A percentile compares a stretch with the other conserved stretches of the same genome.
Evolutionary conservation across 148 eudicot species (phyloP).

Genomic region (Nepenthes gracilis): DNA sequence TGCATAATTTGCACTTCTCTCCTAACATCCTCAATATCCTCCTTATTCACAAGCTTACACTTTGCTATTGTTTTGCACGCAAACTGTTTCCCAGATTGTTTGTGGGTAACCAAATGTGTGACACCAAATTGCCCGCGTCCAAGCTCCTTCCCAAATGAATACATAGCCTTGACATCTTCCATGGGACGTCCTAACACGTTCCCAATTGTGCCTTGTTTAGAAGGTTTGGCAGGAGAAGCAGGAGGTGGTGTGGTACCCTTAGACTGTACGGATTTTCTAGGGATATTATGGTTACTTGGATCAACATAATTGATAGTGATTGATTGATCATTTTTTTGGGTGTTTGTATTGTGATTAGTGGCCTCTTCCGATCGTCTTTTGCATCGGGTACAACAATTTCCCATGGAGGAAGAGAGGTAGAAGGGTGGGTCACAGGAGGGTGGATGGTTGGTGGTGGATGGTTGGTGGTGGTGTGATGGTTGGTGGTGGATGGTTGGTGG

Average conservation of each 20-base stretch:
- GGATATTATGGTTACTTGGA: constrained; percentile 6
- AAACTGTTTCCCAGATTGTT: constrained; percentile 36
- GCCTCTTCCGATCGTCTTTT: constrained; percentile 2
- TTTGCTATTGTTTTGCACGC: constrained; percentile 57
- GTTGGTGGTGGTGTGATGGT: not conserved
- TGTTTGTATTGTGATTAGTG: not conserved
- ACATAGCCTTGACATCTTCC: constrained; percentile 30
- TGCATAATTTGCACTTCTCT: constrained; percentile 92
- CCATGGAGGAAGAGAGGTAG: constrained; percentile 20
- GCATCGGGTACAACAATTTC: constrained; percentile 35
- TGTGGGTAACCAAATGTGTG: constrained; percentile 35
- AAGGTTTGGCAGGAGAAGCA: constrained; percentile 18
- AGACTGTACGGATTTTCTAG: constrained; percentile 4
- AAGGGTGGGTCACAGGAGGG: not conserved
- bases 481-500: not conserved
- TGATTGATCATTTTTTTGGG: not conserved
- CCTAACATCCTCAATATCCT: constrained; percentile 85
- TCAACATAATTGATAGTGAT: not conserved
- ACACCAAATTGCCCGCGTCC: constrained; percentile 61
- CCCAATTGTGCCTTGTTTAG: constrained; percentile 22
- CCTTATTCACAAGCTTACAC: constrained; percentile 77
- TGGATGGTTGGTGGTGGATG: not conserved
- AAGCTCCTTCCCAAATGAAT: constrained; percentile 48
- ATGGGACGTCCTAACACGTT: constrained; percentile 49
- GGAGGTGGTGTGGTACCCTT: constrained; percentile 12